phyloP scores from a whole-genome alignment of 441 rosid genomes.

The Manihot esculenta region DNA sequence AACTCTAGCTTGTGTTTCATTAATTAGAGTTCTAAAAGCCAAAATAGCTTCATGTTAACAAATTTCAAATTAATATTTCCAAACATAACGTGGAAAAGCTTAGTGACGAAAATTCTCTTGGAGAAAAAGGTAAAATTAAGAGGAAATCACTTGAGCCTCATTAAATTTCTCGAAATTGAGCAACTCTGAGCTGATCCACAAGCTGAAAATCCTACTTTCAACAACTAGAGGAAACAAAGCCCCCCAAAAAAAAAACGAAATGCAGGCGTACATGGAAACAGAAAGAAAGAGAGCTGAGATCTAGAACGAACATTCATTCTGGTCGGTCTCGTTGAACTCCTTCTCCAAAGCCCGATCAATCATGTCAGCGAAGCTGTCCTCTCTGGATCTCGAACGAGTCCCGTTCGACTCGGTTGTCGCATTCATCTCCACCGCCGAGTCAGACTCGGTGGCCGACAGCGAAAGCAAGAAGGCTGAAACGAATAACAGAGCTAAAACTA shows the following conservation, averaged over 20 bases:
- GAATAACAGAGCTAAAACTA: conserved; percentile 31
- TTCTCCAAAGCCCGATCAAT: conserved; percentile 92
- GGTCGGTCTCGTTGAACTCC: conserved; percentile 89
- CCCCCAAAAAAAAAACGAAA: conserved; percentile 10
- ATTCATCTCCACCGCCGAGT: conserved; percentile 48
- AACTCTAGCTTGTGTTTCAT: background rate
- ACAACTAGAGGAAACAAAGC: conserved; percentile 12
- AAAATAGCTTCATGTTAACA: background rate
- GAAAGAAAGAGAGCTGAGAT: conserved; percentile 41
- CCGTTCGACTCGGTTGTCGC: conserved; percentile 50
- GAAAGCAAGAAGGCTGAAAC: conserved; percentile 40
- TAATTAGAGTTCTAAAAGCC: background rate
- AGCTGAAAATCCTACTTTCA: conserved; percentile 24
- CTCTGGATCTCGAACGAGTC: conserved; percentile 56
- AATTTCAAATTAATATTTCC: background rate
- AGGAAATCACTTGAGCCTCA: no score
- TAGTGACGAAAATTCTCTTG: no score
- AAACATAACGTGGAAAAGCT: background rate
- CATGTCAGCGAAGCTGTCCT: conserved; percentile 83
- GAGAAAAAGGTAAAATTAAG: no score
- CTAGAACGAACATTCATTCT: conserved; percentile 65
- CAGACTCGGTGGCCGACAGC: conserved; percentile 31
- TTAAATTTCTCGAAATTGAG: background rate
- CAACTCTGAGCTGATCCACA: conserved; percentile 21
- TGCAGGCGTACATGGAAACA: conserved; percentile 5